Evolutionary conservation across 352 stramenopile species (phyloP), one percentile per base, ranked within the genome.

Genomic region (Paralagenidium karlingii): DNA sequence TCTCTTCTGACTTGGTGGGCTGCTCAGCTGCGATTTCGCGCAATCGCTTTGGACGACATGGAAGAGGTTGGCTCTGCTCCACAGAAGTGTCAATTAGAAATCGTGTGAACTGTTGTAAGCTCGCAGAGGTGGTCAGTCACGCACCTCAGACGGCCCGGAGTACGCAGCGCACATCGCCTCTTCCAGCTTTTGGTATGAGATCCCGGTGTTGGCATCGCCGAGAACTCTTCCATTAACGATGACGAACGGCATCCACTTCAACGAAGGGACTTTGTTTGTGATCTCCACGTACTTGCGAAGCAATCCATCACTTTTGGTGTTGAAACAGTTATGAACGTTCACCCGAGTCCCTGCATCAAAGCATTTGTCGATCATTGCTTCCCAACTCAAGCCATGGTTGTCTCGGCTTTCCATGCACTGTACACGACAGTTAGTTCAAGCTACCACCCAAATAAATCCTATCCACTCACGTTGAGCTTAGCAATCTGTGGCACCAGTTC

Each of bases 121-220:
- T 36, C 22, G 30, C 19, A 7, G 30, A 36, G 19, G 8, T 8
- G 19, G 30, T 7, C 9, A 25, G 1, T 41, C 12, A 13, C 52
- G 24, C 25, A 76, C 57, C 28, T 80, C 51, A 7, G 55, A 43
- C 7, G 57, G 58, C 19, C 77, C 74, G 15, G 57, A 64, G 57
- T 85, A 90, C 4, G 55, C 67, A 18, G 70, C 60, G 51, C 77
- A 90, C 7, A 90, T 53, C 16, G 63, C 57, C 22, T 86, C 59
- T 10, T 49, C 59, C 3, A 90, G 65, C 49, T 78, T 51, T 42
- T 83, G 71, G 42, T 79, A 67, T 11, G 57, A 55, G 36, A 90
- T 81, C 8, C 74, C 77, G 29, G 80, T 56, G 7, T 42, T 56
- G 8, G 77, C 55, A 20, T 82, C 62, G 20, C 77, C 77, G 16